A percentile compares a stretch with the other conserved stretches of the same genome.
Conservation (phyloP, 495 filamentous ascomycete species). For the Gamarada debralockiae region DNA sequence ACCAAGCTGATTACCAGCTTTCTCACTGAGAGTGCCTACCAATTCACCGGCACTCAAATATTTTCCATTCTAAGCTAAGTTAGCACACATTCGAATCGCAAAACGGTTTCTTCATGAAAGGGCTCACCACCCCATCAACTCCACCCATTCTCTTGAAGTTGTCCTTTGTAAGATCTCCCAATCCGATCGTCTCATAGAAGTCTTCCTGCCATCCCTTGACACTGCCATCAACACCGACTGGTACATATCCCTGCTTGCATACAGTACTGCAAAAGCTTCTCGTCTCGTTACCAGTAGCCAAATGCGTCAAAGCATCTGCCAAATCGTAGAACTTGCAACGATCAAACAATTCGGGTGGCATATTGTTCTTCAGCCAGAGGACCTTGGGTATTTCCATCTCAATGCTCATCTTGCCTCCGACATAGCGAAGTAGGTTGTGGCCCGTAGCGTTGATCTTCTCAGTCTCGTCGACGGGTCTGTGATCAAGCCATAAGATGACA, state of each 20-base stretch:
- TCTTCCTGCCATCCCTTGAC: constrained; percentile 98
- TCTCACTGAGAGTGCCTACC: constrained; percentile 78
- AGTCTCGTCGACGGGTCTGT: constrained; percentile 85
- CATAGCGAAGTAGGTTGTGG: constrained; percentile 91
- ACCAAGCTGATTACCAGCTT: constrained; percentile 78
- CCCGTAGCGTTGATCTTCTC: constrained; percentile 86
- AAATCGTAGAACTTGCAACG: constrained; percentile 96
- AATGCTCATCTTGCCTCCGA: constrained; percentile 94
- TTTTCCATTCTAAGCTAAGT: constrained; percentile 67
- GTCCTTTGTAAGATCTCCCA: constrained; percentile 76
- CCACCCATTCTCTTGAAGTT: constrained; percentile 90
- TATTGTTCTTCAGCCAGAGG: constrained; percentile 95
- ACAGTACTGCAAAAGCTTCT: constrained; percentile 90
- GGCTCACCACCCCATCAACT: constrained; percentile 86
- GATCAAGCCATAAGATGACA: constrained; percentile 89
- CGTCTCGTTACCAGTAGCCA: constrained; percentile 92
- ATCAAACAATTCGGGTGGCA: constrained; percentile 87
- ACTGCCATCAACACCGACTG: constrained; percentile 92
- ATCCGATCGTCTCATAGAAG: constrained; percentile 78
- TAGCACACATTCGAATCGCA: constrained; percentile 21
- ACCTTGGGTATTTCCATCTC: constrained; percentile 99
- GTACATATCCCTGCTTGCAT: constrained; percentile 94
- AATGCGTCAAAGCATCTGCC: constrained; percentile 87
- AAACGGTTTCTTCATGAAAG: constrained; percentile 29
- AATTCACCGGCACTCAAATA: constrained; percentile 89